These are phyloP conservation scores for Cryptococcus hybrid DNA, from an alignment of 1,284 basidiomycete genomes.

Conservation along the genomic window DNA sequence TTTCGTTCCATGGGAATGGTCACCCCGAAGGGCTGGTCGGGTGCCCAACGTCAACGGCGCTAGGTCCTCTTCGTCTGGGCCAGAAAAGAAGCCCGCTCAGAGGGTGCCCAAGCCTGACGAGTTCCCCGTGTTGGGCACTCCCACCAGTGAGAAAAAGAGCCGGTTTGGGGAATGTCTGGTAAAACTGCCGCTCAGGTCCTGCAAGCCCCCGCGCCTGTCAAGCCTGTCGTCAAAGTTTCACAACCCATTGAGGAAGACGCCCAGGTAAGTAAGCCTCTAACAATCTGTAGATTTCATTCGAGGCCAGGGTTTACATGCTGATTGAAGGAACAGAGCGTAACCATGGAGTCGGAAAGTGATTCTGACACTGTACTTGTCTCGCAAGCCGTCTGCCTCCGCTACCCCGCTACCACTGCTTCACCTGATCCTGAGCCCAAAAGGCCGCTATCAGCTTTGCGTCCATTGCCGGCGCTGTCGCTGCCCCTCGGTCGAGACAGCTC, in stretches of 20 bases:
- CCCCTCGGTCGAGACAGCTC: conserved; percentile 18
- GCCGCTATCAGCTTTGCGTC: conserved; percentile 39
- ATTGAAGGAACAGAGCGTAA: conserved; percentile 25
- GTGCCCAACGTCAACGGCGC: conserved; percentile 15
- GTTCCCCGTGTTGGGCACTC: conserved; percentile 47
- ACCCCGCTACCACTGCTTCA: conserved; percentile 3
- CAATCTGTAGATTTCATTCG: too few species aligned
- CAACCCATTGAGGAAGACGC: too few species aligned
- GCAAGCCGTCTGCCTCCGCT: conserved; percentile 28
- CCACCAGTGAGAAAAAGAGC: conserved; percentile 29
- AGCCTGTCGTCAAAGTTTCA: conserved; percentile 12
- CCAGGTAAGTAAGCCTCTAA: too few species aligned
- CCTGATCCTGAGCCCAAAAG: conserved; percentile 5
- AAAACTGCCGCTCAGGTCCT: conserved; percentile 52
- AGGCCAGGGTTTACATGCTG: too few species aligned
- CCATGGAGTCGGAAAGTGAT: conserved; percentile 46
- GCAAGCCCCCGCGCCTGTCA: conserved; percentile 45
- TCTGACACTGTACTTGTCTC: conserved; percentile 48
- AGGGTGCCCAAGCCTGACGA: conserved; percentile 48
- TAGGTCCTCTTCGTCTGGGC: conserved; percentile 3
- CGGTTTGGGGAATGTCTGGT: conserved; percentile 20
- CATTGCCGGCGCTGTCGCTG: conserved; percentile 25
- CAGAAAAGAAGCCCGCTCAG: conserved; percentile 24
- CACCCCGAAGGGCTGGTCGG: conserved; percentile 19
- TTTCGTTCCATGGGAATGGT: conserved; percentile 33